These are phyloP conservation scores for Mycena rosella DNA, from an alignment of 768 basidiomycete species.

Conservation along the genomic window DNA sequence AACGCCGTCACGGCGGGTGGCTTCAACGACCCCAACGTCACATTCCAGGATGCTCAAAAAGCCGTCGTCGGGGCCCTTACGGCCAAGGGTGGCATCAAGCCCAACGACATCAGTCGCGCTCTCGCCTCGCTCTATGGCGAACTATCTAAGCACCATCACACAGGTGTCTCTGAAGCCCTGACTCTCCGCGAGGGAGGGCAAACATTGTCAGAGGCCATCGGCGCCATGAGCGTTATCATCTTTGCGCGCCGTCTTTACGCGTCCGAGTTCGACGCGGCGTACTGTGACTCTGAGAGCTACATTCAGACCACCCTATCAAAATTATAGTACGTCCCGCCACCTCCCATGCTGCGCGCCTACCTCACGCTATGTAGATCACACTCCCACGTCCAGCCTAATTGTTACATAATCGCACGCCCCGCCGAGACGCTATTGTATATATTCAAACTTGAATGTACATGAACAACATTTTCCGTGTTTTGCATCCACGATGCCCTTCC, in stretches of 20 bases:
- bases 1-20: background rate
- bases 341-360: background rate
- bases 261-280: background rate
- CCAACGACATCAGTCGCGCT: background rate
- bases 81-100: background rate
- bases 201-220: background rate
- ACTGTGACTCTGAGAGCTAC: background rate
- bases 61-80: background rate
- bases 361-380: background rate
- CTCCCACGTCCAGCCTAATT: background rate
- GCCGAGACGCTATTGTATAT: too few relatives aligned
- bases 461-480: too few relatives aligned
- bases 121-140: background rate
- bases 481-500: too few relatives aligned
- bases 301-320: background rate
- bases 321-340: background rate
- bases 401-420: too few relatives aligned
- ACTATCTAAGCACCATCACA: constrained; percentile 1
- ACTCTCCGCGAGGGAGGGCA: constrained; percentile 5
- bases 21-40: background rate
- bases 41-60: background rate
- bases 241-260: constrained; percentile 5
- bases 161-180: background rate
- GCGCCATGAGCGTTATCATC: constrained; percentile 5
- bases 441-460: too few relatives aligned